Base-by-base conservation (phyloP, 495 filamentous ascomycete genomes). In the Xeromyces bisporus region DNA sequence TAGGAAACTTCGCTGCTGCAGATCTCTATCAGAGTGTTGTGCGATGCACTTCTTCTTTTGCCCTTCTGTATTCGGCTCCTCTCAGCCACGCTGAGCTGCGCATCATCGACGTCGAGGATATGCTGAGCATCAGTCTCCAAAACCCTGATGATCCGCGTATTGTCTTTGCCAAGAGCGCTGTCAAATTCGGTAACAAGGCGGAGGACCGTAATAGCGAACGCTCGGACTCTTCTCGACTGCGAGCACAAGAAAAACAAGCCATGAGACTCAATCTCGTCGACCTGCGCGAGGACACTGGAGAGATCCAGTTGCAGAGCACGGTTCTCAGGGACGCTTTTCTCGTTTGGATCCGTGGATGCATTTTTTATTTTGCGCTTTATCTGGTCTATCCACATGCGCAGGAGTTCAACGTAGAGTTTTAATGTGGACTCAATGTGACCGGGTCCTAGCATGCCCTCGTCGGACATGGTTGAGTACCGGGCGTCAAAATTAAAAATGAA, bases 401-500 rank as follows among this genome's bases (percentile, higher is more conserved):
- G 62, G 6, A 96, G 58, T 50, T 99, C 85, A 26, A 99, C 80
- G 47, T 96, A 99, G 0, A 99, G 65, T 37, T 73, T 72, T 11
- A 99, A 48, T 2, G 91, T 96, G 35, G 77, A 92, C 44, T 99
- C 91, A 30, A 97, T 93, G 47, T 97, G 91, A 7, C 75, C 81
- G 15, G 84, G 75, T 4, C 89, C 89, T 15, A 97, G 71, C 81
- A 99, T 86, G 2, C 91, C 89, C 26, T 93, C 85, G 43, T 96
- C 91, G 6, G 86, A 92, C 79, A 93, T 93, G 13, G 89, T 96
- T 1, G 86, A 82, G 52, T 94, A 94, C 16, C 83, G 76, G 39
- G 87, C 83, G 53, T 99, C 91, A 46, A 94, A 96, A 32, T 83
- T 91, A 60, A 99, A 94, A 18, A 97, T 96, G 41, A 96, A 97